These are phyloP conservation scores for Liriodendron chinense DNA, from an alignment of 164 flowering plant genomes.

Conservation along the genomic window DNA sequence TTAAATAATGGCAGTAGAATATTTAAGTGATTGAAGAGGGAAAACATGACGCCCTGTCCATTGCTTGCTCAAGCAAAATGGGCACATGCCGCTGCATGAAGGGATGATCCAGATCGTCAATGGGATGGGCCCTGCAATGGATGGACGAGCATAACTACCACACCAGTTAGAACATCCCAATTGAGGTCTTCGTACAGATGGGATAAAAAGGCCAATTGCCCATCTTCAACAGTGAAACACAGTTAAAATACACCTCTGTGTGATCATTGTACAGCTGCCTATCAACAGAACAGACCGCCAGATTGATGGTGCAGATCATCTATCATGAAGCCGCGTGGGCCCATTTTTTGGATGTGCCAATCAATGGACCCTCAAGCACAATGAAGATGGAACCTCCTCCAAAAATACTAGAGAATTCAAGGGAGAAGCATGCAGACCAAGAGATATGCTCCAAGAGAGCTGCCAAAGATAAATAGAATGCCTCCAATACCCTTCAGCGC, in stretches of 20 bases:
- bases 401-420: neutral
- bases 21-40: too few species aligned
- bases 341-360: neutral
- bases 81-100: neutral
- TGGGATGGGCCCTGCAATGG: neutral
- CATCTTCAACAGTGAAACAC: neutral
- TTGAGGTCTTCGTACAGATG: neutral
- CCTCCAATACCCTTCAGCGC: constrained; percentile 62
- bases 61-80: neutral
- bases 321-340: neutral
- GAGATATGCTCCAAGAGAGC: constrained; percentile 52
- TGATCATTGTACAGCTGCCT: neutral
- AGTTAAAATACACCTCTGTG: neutral
- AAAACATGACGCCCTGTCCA: too few species aligned
- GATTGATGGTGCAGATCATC: neutral
- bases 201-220: neutral
- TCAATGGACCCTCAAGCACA: neutral
- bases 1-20: too few species aligned
- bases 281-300: neutral
- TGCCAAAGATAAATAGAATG: constrained; percentile 52
- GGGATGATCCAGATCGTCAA: neutral
- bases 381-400: neutral
- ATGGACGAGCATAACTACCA: neutral
- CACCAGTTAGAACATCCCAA: neutral
- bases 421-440: constrained; percentile 31